Conservation (phyloP, 345 rosid species). For the Rhodomyrtus tomentosa region DNA sequence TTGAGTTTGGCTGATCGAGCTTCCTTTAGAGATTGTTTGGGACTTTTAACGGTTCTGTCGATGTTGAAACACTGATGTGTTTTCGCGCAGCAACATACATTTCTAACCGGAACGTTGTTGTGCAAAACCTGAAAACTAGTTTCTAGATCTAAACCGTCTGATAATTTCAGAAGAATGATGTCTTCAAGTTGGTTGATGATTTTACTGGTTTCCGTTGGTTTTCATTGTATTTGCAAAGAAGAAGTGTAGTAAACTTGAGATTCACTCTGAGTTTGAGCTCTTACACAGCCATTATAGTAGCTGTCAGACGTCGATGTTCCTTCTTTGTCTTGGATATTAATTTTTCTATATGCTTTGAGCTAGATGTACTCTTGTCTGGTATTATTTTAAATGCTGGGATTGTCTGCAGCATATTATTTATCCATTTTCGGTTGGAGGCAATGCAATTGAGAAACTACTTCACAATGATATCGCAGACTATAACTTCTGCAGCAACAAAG, state of each 20-base stretch:
- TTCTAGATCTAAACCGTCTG: neutral
- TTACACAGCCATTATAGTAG: neutral
- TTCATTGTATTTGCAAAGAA: neutral
- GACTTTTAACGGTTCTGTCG: neutral
- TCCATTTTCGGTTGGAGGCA: neutral
- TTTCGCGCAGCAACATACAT: neutral
- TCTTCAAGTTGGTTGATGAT: neutral
- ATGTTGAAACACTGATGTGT: neutral
- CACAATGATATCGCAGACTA: constrained; percentile 27
- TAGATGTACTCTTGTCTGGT: neutral
- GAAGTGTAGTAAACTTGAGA: neutral
- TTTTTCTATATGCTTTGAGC: neutral
- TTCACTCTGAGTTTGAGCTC: neutral
- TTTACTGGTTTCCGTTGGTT: neutral
- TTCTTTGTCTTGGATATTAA: neutral
- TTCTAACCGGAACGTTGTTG: neutral
- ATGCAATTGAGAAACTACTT: neutral
- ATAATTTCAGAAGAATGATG: neutral
- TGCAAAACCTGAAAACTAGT: neutral
- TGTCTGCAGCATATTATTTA: neutral
- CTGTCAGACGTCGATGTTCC: neutral
- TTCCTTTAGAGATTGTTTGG: neutral
- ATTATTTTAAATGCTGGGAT: neutral
- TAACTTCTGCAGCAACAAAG: constrained; percentile 60
- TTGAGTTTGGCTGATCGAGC: neutral